Conservation (phyloP, 83 land plant species). For the Picea abies region DNA sequence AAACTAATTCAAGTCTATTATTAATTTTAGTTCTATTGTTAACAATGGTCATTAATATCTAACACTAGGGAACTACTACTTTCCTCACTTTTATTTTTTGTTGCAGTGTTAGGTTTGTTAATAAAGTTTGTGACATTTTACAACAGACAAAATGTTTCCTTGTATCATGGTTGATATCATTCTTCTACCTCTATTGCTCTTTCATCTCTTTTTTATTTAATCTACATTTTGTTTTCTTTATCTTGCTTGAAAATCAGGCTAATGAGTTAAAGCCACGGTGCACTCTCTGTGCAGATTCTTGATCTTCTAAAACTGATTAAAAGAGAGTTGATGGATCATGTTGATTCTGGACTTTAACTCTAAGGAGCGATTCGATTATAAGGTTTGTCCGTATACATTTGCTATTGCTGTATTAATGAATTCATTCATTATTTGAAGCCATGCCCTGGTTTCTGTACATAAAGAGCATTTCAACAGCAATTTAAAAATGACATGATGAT, state of each 20-base stretch:
- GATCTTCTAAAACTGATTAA: constrained; percentile 14
- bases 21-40: no score
- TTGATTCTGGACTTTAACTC: not conserved
- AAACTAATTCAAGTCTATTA: no score
- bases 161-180: no score
- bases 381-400: not conserved
- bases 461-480: not conserved
- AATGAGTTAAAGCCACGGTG: not conserved
- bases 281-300: not conserved
- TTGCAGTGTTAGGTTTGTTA: no score
- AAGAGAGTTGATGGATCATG: constrained; percentile 12
- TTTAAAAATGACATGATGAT: not conserved
- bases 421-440: not conserved
- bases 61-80: no score
- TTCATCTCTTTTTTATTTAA: no score
- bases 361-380: not conserved
- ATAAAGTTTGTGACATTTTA: no score
- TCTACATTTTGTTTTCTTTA: no score
- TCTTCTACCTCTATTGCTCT: no score
- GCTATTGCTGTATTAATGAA: not conserved
- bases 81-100: no score
- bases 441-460: not conserved
- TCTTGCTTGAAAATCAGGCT: not conserved
- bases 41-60: no score
- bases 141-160: no score